phyloP scores from a whole-genome alignment of 345 rosid genomes.

The Zanthoxylum bungeanum region DNA sequence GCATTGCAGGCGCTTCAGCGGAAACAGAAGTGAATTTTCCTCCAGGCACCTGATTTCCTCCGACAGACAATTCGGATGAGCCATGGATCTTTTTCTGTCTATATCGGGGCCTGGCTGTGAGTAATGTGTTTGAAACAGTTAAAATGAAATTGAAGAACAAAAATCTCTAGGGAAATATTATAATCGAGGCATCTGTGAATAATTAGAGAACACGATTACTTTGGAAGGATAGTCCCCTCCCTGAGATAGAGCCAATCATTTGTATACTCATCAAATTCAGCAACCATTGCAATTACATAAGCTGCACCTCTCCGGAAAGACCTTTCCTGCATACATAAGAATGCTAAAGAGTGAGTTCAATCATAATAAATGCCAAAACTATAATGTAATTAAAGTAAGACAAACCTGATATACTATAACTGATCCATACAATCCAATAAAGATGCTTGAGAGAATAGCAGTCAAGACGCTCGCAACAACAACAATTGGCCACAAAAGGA shows the following conservation, averaged over 20 bases:
- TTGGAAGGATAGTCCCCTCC: conserved; percentile 84
- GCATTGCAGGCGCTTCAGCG: conserved; percentile 62
- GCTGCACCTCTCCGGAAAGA: conserved; percentile 72
- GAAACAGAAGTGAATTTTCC: conserved; percentile 31
- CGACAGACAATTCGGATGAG: conserved; percentile 49
- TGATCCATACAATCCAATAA: conserved; percentile 70
- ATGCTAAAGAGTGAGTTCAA: not conserved
- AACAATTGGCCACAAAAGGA: conserved; percentile 74
- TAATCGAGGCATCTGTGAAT: not conserved
- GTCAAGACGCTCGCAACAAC: conserved; percentile 61
- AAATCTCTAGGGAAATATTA: not conserved
- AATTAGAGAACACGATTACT: conserved; percentile 37
- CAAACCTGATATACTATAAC: conserved; percentile 69
- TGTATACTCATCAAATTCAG: conserved; percentile 86
- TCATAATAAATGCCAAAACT: not conserved
- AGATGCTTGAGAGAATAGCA: conserved; percentile 60
- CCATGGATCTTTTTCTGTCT: conserved; percentile 45
- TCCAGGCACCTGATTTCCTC: conserved; percentile 30
- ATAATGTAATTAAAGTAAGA: not conserved
- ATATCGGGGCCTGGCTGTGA: conserved; percentile 67
- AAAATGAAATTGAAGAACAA: conserved; percentile 9
- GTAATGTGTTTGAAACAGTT: conserved; percentile 21
- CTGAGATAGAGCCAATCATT: conserved; percentile 83
- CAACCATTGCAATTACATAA: conserved; percentile 85
- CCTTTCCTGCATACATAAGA: conserved; percentile 56